These are phyloP conservation scores for Podila verticillata DNA, from an alignment of 192 early-diverging fungal genomes.

Conservation along the genomic window DNA sequence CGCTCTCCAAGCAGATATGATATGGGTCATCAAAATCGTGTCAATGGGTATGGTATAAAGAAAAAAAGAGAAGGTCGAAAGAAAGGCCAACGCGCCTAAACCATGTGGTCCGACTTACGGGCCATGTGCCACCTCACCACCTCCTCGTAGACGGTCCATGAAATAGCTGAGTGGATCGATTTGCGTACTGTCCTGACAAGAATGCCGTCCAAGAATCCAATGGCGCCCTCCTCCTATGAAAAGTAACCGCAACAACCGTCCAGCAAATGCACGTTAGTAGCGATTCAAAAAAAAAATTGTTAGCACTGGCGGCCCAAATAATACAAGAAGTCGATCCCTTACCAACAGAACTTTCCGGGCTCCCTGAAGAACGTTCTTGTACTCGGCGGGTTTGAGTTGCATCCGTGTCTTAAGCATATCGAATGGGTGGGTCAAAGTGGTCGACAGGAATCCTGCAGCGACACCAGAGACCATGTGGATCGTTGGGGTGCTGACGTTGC, in stretches of 20 bases:
- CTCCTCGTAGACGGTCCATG: conserved; percentile 95
- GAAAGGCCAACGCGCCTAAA: not conserved
- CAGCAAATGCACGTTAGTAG: too few relatives aligned
- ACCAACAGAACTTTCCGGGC: conserved; percentile 61
- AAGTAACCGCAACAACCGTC: too few relatives aligned
- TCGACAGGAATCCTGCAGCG: conserved; percentile 76
- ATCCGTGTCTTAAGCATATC: conserved; percentile 94
- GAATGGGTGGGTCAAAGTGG: conserved; percentile 90
- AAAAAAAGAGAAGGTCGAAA: too few relatives aligned
- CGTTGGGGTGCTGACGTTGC: conserved; percentile 55
- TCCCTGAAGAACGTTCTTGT: conserved; percentile 61
- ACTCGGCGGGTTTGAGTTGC: conserved; percentile 84
- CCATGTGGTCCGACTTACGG: conserved; percentile 31
- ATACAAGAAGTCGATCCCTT: not conserved
- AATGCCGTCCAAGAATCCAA: conserved; percentile 87
- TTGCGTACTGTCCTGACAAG: conserved; percentile 85
- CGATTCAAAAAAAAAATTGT: too few relatives aligned
- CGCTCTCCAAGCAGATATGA: too few relatives aligned
- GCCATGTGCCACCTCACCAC: conserved; percentile 56
- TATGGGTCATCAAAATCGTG: too few relatives aligned
- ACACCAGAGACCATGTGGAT: conserved; percentile 72
- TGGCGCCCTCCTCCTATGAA: conserved; percentile 74
- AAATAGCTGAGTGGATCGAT: conserved; percentile 84
- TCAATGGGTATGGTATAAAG: too few relatives aligned
- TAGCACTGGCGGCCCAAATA: not conserved